Evolutionary conservation across 345 rosid genomes (phyloP).

Genomic region (Pugionium cornutum): DNA sequence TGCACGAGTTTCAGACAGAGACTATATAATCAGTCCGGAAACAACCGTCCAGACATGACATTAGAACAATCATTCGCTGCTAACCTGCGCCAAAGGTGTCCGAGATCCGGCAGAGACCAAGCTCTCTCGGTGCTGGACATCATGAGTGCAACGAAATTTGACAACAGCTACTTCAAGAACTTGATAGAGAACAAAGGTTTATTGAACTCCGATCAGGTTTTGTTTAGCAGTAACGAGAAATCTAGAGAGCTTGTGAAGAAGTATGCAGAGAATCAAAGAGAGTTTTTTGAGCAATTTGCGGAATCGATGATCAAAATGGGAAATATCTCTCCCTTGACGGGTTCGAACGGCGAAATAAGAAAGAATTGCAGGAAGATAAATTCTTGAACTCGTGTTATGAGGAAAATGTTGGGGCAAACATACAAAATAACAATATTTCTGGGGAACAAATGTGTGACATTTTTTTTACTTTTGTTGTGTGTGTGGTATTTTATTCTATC

Average conservation of each 20-base stretch:
- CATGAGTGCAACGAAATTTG: slow-evolving; percentile 58
- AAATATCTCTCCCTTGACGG: slow-evolving; percentile 78
- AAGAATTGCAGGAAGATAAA: slow-evolving; percentile 76
- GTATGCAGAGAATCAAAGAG: slow-evolving; percentile 61
- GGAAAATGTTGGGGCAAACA: neutral
- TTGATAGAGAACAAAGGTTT: slow-evolving; percentile 69
- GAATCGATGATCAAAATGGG: slow-evolving; percentile 93
- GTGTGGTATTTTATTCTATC: slow-evolving; percentile 7
- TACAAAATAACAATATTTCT: neutral
- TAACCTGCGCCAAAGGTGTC: slow-evolving; percentile 51
- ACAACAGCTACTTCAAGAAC: slow-evolving; percentile 84
- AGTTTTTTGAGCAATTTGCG: slow-evolving; percentile 76
- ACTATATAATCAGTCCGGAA: slow-evolving; percentile 79
- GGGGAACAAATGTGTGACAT: slow-evolving; percentile 5
- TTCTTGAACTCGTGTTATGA: slow-evolving; percentile 28
- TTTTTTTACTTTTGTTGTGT: slow-evolving; percentile 9
- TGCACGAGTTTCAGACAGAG: slow-evolving; percentile 95
- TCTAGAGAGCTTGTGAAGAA: slow-evolving; percentile 71
- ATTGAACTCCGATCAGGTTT: slow-evolving; percentile 76
- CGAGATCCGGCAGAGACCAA: slow-evolving; percentile 68
- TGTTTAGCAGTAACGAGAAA: slow-evolving; percentile 54
- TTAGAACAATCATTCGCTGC: slow-evolving; percentile 63
- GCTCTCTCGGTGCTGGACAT: slow-evolving; percentile 65
- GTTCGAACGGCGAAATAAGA: slow-evolving; percentile 78
- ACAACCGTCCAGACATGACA: slow-evolving; percentile 75